phyloP scores from a whole-genome alignment of 768 basidiomycete genomes.

The Mycena vulgaris region DNA sequence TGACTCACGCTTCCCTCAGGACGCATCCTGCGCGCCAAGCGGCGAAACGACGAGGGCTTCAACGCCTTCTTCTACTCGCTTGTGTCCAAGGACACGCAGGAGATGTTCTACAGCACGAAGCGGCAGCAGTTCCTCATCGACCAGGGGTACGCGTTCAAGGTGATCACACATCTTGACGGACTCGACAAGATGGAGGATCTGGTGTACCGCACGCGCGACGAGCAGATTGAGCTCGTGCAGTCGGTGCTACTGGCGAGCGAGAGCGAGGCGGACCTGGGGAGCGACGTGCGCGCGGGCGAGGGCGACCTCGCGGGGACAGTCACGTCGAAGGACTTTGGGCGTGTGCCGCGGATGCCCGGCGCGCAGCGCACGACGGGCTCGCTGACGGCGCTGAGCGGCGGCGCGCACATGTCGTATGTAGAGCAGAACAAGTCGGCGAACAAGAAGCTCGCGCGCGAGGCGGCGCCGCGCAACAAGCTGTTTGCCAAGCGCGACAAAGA shows the following conservation, averaged over 20 bases:
- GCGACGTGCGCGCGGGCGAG: conserved; percentile 86
- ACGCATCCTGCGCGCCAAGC: conserved; percentile 96
- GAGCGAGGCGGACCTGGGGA: conserved; percentile 89
- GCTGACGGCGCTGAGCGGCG: conserved; percentile 87
- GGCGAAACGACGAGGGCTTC: conserved; percentile 98
- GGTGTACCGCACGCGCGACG: conserved; percentile 91
- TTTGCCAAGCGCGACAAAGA: conserved; percentile 90
- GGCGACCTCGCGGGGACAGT: conserved; percentile 90
- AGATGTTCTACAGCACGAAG: conserved; percentile 99
- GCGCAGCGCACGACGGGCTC: conserved; percentile 88
- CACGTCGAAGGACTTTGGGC: conserved; percentile 91
- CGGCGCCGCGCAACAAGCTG: conserved; percentile 74
- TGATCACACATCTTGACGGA: conserved; percentile 97
- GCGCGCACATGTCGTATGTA: conserved; percentile 92
- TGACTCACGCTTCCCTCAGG: conserved; percentile 60
- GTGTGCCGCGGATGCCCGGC: conserved; percentile 66
- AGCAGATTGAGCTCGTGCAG: conserved; percentile 97
- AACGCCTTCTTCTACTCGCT: conserved; percentile 99
- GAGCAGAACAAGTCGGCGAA: conserved; percentile 95
- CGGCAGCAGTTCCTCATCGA: conserved; percentile 99
- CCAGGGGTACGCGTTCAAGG: conserved; percentile 99
- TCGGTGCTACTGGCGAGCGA: conserved; percentile 94
- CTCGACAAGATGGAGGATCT: conserved; percentile 88
- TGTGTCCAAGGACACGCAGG: conserved; percentile 98
- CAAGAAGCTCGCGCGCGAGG: conserved; percentile 77